Base-by-base conservation (phyloP, 805 yeast species). In the Blastobotrys chiropterorum region DNA sequence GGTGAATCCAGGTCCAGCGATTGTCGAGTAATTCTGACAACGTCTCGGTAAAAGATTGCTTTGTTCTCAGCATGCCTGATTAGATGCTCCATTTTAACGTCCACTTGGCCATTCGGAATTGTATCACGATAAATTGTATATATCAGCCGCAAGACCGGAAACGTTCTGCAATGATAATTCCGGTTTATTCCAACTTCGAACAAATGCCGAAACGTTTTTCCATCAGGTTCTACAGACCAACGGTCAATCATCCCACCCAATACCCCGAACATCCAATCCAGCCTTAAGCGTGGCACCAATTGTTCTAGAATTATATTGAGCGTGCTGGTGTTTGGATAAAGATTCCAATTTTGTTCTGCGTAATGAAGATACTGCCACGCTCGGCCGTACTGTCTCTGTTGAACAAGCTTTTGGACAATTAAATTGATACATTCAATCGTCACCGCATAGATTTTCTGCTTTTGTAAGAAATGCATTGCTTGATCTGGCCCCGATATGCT, bases 331-430 rank as follows among this genome's bases (percentile, higher is more conserved):
- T 47, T 54, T 6, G 57, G 56, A 19, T 6, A 17, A 2, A 55
- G 21, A 14, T 39, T 14, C 40, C 46, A 50, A 17, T 48, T 42
- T 17, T 50, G 26, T 3, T 42, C 40, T 2, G 53, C 56, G 19
- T 46, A 50, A 19, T 44, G 45, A 11, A 59, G 51, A 44, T 53
- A 58, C 19, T 51, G 45, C 62, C 62, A 59, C n/a, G 62, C 62
- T 3, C 44, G 40, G 6, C 39, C 20, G 11, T 34, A 40, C 38
- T 55, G 38, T n/a, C 46, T 38, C 41, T 51, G 50, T 16, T 40
- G 20, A 21, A 52, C 31, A 22, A 56, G 44, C 3, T 47, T 47
- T 3, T 40, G 38, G 6, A 54, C 22, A 2, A 58, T 26, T 3
- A 49, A 42, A 44, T 56, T 57, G 22, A 55, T 46, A 21, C 48